phyloP scores from a whole-genome alignment of 371 early-diverging fungal genomes.

The Lichtheimia corymbifera region DNA sequence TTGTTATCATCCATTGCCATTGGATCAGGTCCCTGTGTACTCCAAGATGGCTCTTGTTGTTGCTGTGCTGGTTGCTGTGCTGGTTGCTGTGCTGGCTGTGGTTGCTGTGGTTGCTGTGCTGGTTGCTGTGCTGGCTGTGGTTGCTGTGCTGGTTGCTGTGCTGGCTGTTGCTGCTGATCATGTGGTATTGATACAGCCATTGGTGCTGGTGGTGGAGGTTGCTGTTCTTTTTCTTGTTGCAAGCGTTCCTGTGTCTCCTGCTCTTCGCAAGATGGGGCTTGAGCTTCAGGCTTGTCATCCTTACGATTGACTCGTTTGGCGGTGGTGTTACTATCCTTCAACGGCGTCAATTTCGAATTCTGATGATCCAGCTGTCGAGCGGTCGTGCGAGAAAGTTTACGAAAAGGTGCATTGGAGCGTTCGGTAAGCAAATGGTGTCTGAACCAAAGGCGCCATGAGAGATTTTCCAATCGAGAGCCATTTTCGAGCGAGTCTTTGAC shows the following conservation, averaged over 20 bases:
- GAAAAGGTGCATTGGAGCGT: slow-evolving; percentile 30
- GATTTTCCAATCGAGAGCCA: slow-evolving; percentile 85
- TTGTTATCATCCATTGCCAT: no score
- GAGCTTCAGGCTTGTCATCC: background rate
- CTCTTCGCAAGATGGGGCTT: background rate
- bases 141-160: no score
- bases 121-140: slow-evolving; percentile 3
- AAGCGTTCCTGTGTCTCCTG: slow-evolving; percentile 1
- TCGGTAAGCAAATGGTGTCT: slow-evolving; percentile 57
- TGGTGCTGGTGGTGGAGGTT: slow-evolving; percentile 13
- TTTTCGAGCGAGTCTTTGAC: slow-evolving; percentile 87
- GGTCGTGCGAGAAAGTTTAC: slow-evolving; percentile 36
- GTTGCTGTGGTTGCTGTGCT: slow-evolving; percentile 18
- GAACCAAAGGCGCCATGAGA: slow-evolving; percentile 89
- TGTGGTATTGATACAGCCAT: slow-evolving; percentile 4
- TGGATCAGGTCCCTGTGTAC: no score
- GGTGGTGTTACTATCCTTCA: slow-evolving; percentile 14
- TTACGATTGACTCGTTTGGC: background rate
- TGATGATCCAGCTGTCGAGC: slow-evolving; percentile 40
- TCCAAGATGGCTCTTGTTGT: background rate
- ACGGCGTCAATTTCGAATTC: slow-evolving; percentile 21
- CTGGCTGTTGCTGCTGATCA: slow-evolving; percentile 17
- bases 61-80: background rate
- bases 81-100: slow-evolving; percentile 9
- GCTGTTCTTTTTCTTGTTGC: slow-evolving; percentile 11